These are phyloP conservation scores for Nigrospora oryzae DNA, from an alignment of 2,329 filamentous ascomycete species.

Conservation along the genomic window DNA sequence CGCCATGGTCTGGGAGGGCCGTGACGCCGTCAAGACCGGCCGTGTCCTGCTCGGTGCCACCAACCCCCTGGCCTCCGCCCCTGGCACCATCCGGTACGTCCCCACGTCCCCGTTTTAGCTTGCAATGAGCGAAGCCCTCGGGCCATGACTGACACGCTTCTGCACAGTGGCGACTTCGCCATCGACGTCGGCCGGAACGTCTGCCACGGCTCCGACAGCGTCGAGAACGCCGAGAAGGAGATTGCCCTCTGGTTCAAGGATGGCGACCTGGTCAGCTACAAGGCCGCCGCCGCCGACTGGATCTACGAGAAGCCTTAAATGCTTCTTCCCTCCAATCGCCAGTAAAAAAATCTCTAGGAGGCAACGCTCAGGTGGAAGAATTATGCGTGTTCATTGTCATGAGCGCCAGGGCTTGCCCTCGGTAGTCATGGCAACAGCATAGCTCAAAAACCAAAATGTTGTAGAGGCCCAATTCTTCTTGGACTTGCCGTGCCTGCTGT, in stretches of 20 bases:
- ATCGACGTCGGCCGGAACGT: constrained; percentile 87
- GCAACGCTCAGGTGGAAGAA: no score
- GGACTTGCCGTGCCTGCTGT: no score
- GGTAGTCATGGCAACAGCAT: no score
- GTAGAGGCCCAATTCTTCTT: no score
- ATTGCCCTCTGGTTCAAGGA: constrained; percentile 97
- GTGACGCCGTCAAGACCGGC: constrained; percentile 98
- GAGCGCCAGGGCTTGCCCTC: no score
- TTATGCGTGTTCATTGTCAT: no score
- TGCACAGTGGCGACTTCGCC: constrained; percentile 2
- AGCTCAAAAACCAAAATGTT: no score
- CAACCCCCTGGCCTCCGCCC: constrained; percentile 91
- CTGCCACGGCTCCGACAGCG: constrained; percentile 98
- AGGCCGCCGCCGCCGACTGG: constrained; percentile 81
- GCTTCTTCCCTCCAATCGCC: no score
- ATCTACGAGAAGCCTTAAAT: constrained; percentile 82
- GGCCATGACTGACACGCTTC: background rate
- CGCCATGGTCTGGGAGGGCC: constrained; percentile 99
- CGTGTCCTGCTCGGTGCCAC: constrained; percentile 95
- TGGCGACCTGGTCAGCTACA: constrained; percentile 78
- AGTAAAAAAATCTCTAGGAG: no score
- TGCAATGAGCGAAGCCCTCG: background rate
- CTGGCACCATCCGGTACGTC: constrained; percentile 84
- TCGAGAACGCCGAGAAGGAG: constrained; percentile 99
- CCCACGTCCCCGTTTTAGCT: constrained; percentile 13